These are phyloP conservation scores for Monosporascus cannonballus DNA, from an alignment of 2,329 filamentous ascomycete species.

Conservation along the genomic window DNA sequence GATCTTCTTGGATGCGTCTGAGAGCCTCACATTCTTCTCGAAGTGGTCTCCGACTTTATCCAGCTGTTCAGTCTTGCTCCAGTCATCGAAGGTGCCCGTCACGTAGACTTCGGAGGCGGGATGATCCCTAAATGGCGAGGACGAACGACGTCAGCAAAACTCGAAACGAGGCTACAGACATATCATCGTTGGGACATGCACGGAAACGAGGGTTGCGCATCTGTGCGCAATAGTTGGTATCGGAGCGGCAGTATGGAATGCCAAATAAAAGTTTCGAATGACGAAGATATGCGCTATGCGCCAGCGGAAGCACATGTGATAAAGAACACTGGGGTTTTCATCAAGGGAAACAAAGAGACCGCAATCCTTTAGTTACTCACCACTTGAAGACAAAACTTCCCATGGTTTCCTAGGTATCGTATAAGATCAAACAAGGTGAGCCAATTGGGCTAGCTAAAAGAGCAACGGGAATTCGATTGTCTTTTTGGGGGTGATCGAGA, in stretches of 20 bases:
- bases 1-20: constrained; percentile 63
- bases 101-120: constrained; percentile 83
- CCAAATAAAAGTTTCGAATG: background rate
- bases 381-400: constrained; percentile 66
- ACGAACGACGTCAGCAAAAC: constrained; percentile 7
- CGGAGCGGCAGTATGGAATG: too few species aligned
- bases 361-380: constrained; percentile 39
- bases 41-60: constrained; percentile 69
- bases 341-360: background rate
- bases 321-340: background rate
- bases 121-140: constrained; percentile 60
- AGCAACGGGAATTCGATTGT: too few species aligned
- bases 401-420: constrained; percentile 36
- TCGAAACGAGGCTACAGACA: constrained; percentile 8
- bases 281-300: background rate
- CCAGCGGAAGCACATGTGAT: background rate
- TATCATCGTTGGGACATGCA: too few species aligned
- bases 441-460: background rate
- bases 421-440: constrained; percentile 2
- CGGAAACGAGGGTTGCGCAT: too few species aligned
- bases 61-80: constrained; percentile 80
- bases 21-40: constrained; percentile 73
- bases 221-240: too few species aligned
- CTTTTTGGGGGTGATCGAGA: too few species aligned
- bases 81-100: constrained; percentile 92